These are phyloP conservation scores for Pythium vanterpoolii DNA, from an alignment of 352 stramenopile species.

Conservation along the genomic window DNA sequence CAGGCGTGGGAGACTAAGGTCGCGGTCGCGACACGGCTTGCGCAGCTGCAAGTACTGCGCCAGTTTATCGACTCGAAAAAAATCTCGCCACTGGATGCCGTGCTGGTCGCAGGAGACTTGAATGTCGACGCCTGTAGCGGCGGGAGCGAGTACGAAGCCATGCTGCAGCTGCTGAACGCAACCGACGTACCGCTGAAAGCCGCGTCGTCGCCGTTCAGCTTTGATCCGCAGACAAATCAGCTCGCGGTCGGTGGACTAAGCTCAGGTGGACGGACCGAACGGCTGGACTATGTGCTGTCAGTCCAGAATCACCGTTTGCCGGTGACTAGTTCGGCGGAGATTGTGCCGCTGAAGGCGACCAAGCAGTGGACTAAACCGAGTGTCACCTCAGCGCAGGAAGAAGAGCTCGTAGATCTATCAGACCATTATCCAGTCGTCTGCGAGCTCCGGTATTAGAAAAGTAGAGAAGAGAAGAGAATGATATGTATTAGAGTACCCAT, in stretches of 20 bases:
- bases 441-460: slow-evolving; percentile 51
- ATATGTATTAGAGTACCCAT: slow-evolving; percentile 6
- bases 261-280: slow-evolving; percentile 50
- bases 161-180: slow-evolving; percentile 43
- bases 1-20: slow-evolving; percentile 61
- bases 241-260: slow-evolving; percentile 58
- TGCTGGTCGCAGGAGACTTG: slow-evolving; percentile 58
- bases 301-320: slow-evolving; percentile 34
- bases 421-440: slow-evolving; percentile 66
- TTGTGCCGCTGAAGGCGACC: slow-evolving; percentile 59
- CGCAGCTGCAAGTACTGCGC: slow-evolving; percentile 42
- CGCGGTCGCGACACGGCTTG: slow-evolving; percentile 34
- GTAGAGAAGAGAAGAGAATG: background rate
- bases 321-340: slow-evolving; percentile 21
- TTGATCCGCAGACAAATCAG: slow-evolving; percentile 57
- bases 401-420: slow-evolving; percentile 53
- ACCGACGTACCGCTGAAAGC: slow-evolving; percentile 29
- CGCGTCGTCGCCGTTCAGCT: slow-evolving; percentile 47
- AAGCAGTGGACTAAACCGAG: slow-evolving; percentile 28
- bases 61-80: slow-evolving; percentile 48
- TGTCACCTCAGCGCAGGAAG: slow-evolving; percentile 14
- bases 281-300: slow-evolving; percentile 62
- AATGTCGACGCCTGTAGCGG: slow-evolving; percentile 48
- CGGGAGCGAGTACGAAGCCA: slow-evolving; percentile 37
- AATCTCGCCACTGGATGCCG: slow-evolving; percentile 40